Percentiles rank a stretch among this genome's conserved stretches.
These are phyloP conservation scores for Eurotiales sp. DNA, from an alignment of 2,329 filamentous ascomycete genomes.

Conservation along the genomic window DNA sequence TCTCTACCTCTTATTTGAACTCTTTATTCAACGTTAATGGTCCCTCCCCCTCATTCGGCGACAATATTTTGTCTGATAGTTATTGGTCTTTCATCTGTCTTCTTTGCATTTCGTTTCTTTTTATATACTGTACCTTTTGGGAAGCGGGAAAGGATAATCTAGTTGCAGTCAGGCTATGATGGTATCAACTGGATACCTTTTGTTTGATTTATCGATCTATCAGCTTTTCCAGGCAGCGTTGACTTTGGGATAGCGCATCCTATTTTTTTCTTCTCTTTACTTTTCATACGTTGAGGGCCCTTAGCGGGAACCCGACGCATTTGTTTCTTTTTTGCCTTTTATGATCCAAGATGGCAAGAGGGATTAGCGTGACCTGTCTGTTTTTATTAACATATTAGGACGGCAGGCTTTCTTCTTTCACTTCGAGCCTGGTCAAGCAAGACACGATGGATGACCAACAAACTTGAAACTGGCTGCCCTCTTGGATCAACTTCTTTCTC, in stretches of 20 bases:
- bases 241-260: slow-evolving; percentile 11
- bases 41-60: slow-evolving; percentile 25
- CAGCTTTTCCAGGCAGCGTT: slow-evolving; percentile 14
- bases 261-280: not conserved
- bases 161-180: slow-evolving; percentile 27
- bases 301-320: not conserved
- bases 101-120: slow-evolving; percentile 25
- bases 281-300: not conserved
- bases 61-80: too few relatives aligned
- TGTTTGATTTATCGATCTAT: slow-evolving; percentile 17
- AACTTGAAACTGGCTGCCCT: not conserved
- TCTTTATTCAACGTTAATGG: slow-evolving; percentile 27
- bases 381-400: not conserved
- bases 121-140: slow-evolving; percentile 14
- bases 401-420: not conserved
- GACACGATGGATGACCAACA: too few relatives aligned
- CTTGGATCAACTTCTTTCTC: not conserved
- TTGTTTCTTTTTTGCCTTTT: slow-evolving; percentile 2
- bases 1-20: slow-evolving; percentile 27
- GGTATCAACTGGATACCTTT: slow-evolving; percentile 19
- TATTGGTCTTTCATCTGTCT: too few relatives aligned
- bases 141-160: slow-evolving; percentile 23
- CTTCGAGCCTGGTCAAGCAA: too few relatives aligned
- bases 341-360: slow-evolving; percentile 8
- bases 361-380: not conserved